Evolutionary conservation across 1,139 yeast species (phyloP).

Genomic region (Lizanozyma gosingica): DNA sequence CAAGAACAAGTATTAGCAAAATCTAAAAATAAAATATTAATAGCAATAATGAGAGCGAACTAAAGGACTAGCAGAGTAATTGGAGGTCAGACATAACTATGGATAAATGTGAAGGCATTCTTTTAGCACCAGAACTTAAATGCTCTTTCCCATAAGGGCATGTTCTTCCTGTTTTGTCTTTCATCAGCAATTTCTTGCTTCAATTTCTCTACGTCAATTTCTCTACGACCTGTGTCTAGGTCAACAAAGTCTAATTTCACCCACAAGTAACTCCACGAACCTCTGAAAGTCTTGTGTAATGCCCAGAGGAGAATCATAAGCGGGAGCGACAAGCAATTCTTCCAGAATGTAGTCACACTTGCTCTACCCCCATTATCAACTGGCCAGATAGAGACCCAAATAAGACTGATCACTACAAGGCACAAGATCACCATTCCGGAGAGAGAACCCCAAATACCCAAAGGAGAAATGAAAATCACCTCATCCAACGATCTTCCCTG

Average conservation of each 20-base stretch:
- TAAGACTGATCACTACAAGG: constrained; percentile 36
- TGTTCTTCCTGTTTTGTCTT: constrained; percentile 39
- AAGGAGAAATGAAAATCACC: constrained; percentile 27
- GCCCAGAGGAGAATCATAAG: constrained; percentile 12
- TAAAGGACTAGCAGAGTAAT: too few relatives aligned
- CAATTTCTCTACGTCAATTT: constrained; percentile 52
- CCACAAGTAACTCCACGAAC: constrained; percentile 23
- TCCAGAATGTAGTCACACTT: background rate
- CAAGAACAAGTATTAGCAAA: too few relatives aligned
- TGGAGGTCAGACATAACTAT: too few relatives aligned
- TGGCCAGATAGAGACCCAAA: constrained; percentile 41
- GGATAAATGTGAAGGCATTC: background rate
- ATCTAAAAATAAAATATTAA: too few relatives aligned
- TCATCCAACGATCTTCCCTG: constrained; percentile 22
- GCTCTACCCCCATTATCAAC: constrained; percentile 21
- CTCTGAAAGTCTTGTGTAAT: constrained; percentile 19
- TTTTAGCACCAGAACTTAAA: constrained; percentile 48
- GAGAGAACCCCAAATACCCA: constrained; percentile 36
- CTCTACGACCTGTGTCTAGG: constrained; percentile 64
- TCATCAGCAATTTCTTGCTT: constrained; percentile 61
- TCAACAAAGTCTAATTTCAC: constrained; percentile 48
- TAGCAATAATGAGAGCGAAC: too few relatives aligned
- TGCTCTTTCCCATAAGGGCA: constrained; percentile 44
- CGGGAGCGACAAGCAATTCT: background rate
- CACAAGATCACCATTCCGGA: constrained; percentile 33